Conservation (phyloP, 176 grass and related monocot genomes). For the Elymus sibiricus region DNA sequence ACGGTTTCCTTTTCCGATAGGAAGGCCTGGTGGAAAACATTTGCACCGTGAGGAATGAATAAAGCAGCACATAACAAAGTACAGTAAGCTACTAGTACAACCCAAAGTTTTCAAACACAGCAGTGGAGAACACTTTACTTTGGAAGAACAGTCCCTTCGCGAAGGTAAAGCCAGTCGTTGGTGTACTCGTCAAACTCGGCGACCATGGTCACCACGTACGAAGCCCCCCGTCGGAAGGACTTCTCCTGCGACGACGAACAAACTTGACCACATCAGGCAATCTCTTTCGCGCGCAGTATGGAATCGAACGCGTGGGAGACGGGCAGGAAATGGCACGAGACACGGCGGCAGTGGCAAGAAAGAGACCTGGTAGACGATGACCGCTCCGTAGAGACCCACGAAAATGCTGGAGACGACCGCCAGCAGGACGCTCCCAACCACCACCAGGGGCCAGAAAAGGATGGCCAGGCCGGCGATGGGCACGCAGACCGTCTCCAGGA, state of each 20-base stretch:
- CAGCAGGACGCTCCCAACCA: slow-evolving; percentile 75
- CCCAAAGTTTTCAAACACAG: neutral
- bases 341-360: neutral
- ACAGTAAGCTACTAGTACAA: neutral
- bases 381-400: slow-evolving; percentile 82
- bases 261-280: neutral
- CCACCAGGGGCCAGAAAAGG: slow-evolving; percentile 82
- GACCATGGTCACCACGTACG: slow-evolving; percentile 85
- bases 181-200: slow-evolving; percentile 95
- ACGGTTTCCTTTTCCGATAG: slow-evolving; percentile 64
- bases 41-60: neutral
- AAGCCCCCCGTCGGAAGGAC: slow-evolving; percentile 65
- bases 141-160: slow-evolving; percentile 82
- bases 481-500: slow-evolving; percentile 86
- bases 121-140: slow-evolving; percentile 44
- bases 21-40: slow-evolving; percentile 46
- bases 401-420: slow-evolving; percentile 90
- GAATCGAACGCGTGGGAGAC: neutral
- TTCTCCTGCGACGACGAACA: slow-evolving; percentile 47
- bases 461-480: slow-evolving; percentile 84
- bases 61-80: neutral
- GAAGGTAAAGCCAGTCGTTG: slow-evolving; percentile 96
- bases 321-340: neutral
- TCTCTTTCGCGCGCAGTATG: neutral
- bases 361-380: slow-evolving; percentile 85